Evolutionary conservation across 805 yeast species (phyloP).

Genomic region (Saccharomycopsis sp.): DNA sequence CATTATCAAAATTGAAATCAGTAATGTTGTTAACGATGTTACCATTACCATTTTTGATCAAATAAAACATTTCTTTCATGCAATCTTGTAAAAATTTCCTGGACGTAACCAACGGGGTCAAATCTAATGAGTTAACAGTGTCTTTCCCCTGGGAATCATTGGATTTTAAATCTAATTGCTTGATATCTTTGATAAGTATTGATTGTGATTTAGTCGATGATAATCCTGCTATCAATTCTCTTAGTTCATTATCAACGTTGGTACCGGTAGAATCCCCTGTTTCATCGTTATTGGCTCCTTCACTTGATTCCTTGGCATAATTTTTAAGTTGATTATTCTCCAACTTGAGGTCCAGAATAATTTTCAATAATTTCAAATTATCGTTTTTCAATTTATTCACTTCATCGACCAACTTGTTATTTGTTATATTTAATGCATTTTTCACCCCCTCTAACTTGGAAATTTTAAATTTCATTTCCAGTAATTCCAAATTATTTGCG

Average conservation of each 20-base stretch:
- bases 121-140: constrained; percentile 10
- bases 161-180: constrained; percentile 8
- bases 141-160: background rate
- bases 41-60: constrained; percentile 21
- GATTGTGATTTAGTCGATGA: constrained; percentile 16
- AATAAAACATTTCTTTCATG: constrained; percentile 27
- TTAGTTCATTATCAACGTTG: constrained; percentile 14
- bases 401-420: constrained; percentile 17
- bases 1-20: constrained; percentile 15
- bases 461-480: constrained; percentile 49
- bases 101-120: constrained; percentile 24
- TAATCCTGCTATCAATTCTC: constrained; percentile 11
- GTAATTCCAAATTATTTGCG: constrained; percentile 53
- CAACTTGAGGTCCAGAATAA: constrained; percentile 10
- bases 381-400: constrained; percentile 13
- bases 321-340: constrained; percentile 11
- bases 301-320: background rate
- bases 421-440: constrained; percentile 27
- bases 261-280: background rate
- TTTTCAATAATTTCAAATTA: constrained; percentile 9
- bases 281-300: background rate
- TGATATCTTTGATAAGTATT: constrained; percentile 15
- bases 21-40: constrained; percentile 16
- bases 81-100: constrained; percentile 25
- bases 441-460: constrained; percentile 50